Percentiles rank a stretch among this genome's conserved stretches.
Conservation (phyloP, 306 rosid species). For the Morella rubra region DNA sequence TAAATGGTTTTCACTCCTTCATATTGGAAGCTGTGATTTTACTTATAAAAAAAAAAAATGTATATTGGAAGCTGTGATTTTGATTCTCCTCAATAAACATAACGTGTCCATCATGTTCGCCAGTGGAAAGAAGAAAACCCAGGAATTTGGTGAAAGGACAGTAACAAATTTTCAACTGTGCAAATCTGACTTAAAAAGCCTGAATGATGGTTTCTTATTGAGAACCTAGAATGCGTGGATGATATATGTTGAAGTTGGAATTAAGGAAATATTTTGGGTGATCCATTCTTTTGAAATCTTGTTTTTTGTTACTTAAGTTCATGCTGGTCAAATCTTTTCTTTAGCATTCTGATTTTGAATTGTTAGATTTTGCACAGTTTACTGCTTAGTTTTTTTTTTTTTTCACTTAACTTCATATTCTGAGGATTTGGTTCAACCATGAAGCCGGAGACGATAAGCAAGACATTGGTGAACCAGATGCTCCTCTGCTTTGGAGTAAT, state of each 20-base stretch:
- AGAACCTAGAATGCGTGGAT: neutral
- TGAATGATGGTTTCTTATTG: neutral
- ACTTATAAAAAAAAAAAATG: too few relatives aligned
- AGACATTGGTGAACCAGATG: constrained; percentile 98
- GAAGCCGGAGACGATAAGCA: constrained; percentile 96
- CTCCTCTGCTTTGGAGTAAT: constrained; percentile 79
- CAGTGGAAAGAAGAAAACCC: neutral
- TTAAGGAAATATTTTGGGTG: neutral
- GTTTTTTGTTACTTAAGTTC: neutral
- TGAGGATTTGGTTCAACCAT: constrained; percentile 46
- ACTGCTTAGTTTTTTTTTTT: constrained; percentile 16
- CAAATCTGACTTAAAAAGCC: neutral
- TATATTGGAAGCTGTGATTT: neutral
- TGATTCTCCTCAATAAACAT: neutral
- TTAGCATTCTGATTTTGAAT: constrained; percentile 8
- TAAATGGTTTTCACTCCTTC: constrained; percentile 1
- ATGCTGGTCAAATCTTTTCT: neutral
- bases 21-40: neutral
- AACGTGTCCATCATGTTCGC: neutral
- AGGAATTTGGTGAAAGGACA: neutral
- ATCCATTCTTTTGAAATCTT: neutral
- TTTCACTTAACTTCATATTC: constrained; percentile 26
- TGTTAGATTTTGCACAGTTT: neutral
- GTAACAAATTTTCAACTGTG: neutral
- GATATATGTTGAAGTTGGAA: neutral